phyloP scores from a whole-genome alignment of 352 stramenopile genomes.

The Halophytophthora batemanensis region DNA sequence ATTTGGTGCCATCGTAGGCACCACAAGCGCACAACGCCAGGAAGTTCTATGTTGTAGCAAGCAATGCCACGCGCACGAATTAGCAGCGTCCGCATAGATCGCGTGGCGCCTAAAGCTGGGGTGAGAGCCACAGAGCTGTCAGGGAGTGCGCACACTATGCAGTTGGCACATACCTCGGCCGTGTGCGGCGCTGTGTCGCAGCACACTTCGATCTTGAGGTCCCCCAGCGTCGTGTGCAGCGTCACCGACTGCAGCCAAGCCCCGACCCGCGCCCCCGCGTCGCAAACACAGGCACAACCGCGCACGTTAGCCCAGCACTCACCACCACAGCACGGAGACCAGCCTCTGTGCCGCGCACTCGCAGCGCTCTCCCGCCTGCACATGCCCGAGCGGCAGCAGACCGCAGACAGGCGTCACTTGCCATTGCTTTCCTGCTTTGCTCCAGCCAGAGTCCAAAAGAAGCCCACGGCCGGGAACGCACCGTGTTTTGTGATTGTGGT shows the following conservation, averaged over 20 bases:
- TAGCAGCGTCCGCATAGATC: not conserved
- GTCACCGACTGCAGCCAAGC: slow-evolving; percentile 84
- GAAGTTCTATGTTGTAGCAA: slow-evolving; percentile 89
- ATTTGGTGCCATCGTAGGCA: slow-evolving; percentile 89
- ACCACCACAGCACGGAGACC: too few relatives aligned
- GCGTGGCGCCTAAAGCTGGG: slow-evolving; percentile 1
- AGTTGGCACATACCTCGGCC: slow-evolving; percentile 62
- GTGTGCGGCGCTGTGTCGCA: slow-evolving; percentile 92
- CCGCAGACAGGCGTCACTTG: too few relatives aligned
- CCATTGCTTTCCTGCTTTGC: too few relatives aligned
- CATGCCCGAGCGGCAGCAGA: too few relatives aligned
- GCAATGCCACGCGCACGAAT: slow-evolving; percentile 5
- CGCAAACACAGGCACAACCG: too few relatives aligned
- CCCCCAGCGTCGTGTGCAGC: slow-evolving; percentile 93
- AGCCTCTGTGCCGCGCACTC: too few relatives aligned
- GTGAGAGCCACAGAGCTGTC: not conserved
- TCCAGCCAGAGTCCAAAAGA: too few relatives aligned
- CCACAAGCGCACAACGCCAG: slow-evolving; percentile 92
- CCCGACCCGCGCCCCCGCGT: too few relatives aligned
- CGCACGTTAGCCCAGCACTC: too few relatives aligned
- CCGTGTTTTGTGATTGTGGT: too few relatives aligned
- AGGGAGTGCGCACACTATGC: not conserved
- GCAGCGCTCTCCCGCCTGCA: too few relatives aligned
- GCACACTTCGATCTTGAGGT: slow-evolving; percentile 97
- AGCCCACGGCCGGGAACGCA: too few relatives aligned